Evolutionary conservation across 108 stramenopile species (phyloP).

Genomic region (Skeletonema potamos): DNA sequence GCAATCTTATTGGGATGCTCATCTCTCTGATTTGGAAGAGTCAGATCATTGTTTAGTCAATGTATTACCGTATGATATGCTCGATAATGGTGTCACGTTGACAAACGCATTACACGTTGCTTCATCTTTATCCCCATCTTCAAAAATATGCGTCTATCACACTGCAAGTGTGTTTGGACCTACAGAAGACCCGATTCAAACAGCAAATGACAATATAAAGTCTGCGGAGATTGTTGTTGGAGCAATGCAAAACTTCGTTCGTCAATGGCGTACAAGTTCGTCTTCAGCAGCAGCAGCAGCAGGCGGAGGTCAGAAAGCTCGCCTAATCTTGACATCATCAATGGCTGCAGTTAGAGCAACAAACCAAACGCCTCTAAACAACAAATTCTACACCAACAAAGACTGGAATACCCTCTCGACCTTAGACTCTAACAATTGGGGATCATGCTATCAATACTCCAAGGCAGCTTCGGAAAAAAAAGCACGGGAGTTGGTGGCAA

Average conservation of each 20-base stretch:
- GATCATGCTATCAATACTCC: conserved; percentile 81
- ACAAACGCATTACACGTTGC: conserved; percentile 44
- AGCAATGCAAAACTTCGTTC: conserved; percentile 27
- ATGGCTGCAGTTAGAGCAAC: conserved; percentile 87
- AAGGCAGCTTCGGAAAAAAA: conserved; percentile 78
- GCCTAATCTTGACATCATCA: conserved; percentile 74
- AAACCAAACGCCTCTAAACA: conserved; percentile 72
- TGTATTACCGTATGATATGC: conserved; percentile 82
- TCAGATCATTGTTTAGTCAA: conserved; percentile 1
- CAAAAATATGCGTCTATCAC: conserved; percentile 63
- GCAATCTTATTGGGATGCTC: conserved; percentile 63
- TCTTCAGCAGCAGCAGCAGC: neutral
- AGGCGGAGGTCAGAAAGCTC: conserved; percentile 15
- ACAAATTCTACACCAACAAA: conserved; percentile 64
- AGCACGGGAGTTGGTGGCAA: conserved; percentile 54
- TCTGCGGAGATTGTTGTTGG: conserved; percentile 72
- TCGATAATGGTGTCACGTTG: conserved; percentile 68
- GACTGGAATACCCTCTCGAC: conserved; percentile 83
- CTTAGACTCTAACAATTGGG: conserved; percentile 72
- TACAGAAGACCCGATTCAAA: conserved; percentile 71
- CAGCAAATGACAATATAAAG: conserved; percentile 75
- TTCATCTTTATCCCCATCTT: neutral
- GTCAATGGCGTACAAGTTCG: neutral
- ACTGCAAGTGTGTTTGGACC: conserved; percentile 84
- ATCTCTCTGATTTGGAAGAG: conserved; percentile 2